Percentiles rank a stretch among this genome's conserved stretches.
These are phyloP conservation scores for Sugiyamaella chiloensis DNA, from an alignment of 805 yeast genomes.

Conservation along the genomic window DNA sequence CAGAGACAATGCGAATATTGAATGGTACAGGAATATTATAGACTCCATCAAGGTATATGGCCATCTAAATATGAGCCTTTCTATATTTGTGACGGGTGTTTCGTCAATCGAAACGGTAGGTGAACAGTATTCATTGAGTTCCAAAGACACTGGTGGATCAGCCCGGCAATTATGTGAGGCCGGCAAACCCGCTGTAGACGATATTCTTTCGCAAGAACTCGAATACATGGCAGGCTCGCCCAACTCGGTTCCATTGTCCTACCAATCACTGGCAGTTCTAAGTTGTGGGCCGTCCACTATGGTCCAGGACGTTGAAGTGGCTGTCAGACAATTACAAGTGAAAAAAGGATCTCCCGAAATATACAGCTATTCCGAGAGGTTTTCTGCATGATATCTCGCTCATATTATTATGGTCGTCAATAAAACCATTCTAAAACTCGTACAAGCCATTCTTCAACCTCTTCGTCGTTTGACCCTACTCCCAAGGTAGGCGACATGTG, in stretches of 20 bases:
- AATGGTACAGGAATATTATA: slow-evolving; percentile 40
- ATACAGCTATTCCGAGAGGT: slow-evolving; percentile 40
- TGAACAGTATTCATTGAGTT: too few species aligned
- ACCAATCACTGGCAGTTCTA: slow-evolving; percentile 35
- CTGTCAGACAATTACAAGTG: slow-evolving; percentile 30
- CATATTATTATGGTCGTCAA: background rate
- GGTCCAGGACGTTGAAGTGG: slow-evolving; percentile 31
- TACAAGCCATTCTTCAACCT: background rate
- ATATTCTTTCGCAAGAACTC: too few species aligned
- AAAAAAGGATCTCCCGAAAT: slow-evolving; percentile 40
- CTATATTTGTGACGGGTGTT: slow-evolving; percentile 28
- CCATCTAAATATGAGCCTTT: slow-evolving; percentile 19
- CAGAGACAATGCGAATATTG: slow-evolving; percentile 27
- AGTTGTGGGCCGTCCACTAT: slow-evolving; percentile 42
- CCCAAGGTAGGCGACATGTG: background rate
- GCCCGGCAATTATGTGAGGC: too few species aligned
- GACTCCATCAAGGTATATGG: slow-evolving; percentile 33
- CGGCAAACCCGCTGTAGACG: too few species aligned
- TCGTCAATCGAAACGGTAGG: too few species aligned
- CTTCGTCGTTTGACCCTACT: background rate
- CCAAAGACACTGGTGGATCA: too few species aligned
- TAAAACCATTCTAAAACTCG: background rate
- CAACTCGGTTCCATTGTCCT: too few species aligned
- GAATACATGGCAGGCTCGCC: too few species aligned
- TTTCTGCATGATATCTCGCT: background rate